Evolutionary conservation across 768 basidiomycete genomes (phyloP).

Genomic region (Rickenella mellea): DNA sequence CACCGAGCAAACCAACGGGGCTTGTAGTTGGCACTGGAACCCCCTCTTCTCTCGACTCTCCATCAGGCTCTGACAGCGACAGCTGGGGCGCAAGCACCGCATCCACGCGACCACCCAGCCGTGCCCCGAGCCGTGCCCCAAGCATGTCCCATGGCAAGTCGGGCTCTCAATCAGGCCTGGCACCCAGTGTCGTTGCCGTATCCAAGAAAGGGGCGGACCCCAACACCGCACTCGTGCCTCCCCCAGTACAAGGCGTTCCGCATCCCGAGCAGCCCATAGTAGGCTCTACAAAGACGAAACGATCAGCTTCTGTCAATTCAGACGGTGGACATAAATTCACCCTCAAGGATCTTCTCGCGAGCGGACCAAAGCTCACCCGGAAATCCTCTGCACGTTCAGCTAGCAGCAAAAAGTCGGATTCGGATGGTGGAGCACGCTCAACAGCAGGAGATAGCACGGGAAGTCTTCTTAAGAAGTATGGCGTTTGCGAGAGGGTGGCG

Average conservation of each 20-base stretch:
- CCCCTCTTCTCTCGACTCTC: conserved; percentile 6
- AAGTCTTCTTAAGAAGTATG: conserved; percentile 81
- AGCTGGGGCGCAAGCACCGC: conserved; percentile 7
- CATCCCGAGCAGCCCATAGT: conserved; percentile 1
- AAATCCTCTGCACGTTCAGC: conserved; percentile 62
- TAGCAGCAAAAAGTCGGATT: conserved; percentile 60
- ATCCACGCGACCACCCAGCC: conserved; percentile 23
- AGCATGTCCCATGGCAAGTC: conserved; percentile 28
- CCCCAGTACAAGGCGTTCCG: conserved; percentile 1
- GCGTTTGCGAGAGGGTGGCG: conserved; percentile 91
- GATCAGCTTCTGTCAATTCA: conserved; percentile 41
- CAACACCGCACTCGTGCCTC: conserved; percentile 7
- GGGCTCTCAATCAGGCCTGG: conserved; percentile 6
- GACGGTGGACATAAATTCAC: conserved; percentile 68
- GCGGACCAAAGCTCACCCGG: conserved; percentile 66
- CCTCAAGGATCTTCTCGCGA: conserved; percentile 72
- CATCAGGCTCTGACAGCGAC: conserved; percentile 7
- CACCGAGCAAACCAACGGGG: background rate
- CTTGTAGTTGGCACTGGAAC: conserved; percentile 1
- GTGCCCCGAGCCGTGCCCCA: conserved; percentile 37
- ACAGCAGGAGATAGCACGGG: conserved; percentile 42
- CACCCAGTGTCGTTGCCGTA: conserved; percentile 4
- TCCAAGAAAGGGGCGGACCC: conserved; percentile 16
- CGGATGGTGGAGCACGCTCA: conserved; percentile 39
- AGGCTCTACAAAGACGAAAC: conserved; percentile 14